A percentile compares a stretch with the other conserved stretches of the same genome.
Conservation (phyloP, 2,329 filamentous ascomycete species). For the Aspergillus novofumigatus region DNA sequence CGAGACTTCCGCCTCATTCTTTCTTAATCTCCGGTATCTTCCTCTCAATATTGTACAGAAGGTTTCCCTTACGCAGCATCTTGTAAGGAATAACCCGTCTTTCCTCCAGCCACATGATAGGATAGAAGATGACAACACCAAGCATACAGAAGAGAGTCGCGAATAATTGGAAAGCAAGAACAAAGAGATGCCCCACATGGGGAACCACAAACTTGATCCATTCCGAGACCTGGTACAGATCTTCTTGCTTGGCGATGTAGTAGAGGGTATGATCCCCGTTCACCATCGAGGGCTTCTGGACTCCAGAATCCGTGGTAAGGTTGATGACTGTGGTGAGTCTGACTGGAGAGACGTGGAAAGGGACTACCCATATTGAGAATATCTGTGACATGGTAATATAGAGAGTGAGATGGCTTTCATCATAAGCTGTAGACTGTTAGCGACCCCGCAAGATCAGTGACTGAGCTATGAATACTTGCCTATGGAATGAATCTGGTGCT, state of each 20-base stretch:
- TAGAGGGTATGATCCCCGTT: slow-evolving; percentile 48
- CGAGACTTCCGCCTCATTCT: slow-evolving; percentile 1
- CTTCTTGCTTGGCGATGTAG: slow-evolving; percentile 72
- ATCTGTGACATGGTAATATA: slow-evolving; percentile 71
- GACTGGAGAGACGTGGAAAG: slow-evolving; percentile 67
- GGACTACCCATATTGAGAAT: slow-evolving; percentile 73
- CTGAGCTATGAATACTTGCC: slow-evolving; percentile 38
- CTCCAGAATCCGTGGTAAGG: slow-evolving; percentile 48
- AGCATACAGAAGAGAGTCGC: slow-evolving; percentile 63
- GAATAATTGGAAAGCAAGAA: slow-evolving; percentile 62
- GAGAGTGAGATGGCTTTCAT: slow-evolving; percentile 61
- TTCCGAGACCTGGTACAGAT: slow-evolving; percentile 75
- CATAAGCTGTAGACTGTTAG: slow-evolving; percentile 55
- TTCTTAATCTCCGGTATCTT: slow-evolving; percentile 23
- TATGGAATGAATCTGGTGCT: slow-evolving; percentile 60
- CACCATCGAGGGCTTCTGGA: slow-evolving; percentile 8
- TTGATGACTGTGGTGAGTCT: slow-evolving; percentile 64
- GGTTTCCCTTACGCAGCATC: slow-evolving; percentile 22
- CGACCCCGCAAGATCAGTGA: neutral
- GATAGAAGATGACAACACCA: slow-evolving; percentile 50
- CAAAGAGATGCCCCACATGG: slow-evolving; percentile 52
- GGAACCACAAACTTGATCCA: slow-evolving; percentile 68
- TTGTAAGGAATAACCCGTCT: slow-evolving; percentile 23
- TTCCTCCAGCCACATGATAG: slow-evolving; percentile 50
- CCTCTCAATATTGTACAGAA: slow-evolving; percentile 20